Percentiles rank a stretch among this genome's conserved stretches.
Evolutionary conservation across 2,329 filamentous ascomycete genomes (phyloP).

Genomic region (Colletotrichum paranaense): DNA sequence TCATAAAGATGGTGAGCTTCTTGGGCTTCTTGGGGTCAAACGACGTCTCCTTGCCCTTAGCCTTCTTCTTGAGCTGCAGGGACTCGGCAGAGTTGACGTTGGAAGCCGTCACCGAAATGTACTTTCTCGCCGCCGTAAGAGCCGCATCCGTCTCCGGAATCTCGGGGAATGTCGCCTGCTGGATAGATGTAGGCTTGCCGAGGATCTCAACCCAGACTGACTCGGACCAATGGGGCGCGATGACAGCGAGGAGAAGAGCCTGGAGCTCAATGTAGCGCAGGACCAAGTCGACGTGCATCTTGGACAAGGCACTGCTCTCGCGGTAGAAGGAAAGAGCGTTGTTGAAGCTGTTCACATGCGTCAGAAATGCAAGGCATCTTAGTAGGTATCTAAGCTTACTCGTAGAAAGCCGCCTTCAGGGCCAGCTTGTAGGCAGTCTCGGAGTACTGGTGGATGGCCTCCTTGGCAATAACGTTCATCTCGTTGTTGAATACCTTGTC

Average conservation of each 20-base stretch:
- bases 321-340: conserved; percentile 91
- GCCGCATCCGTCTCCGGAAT: conserved; percentile 73
- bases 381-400: conserved; percentile 50
- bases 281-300: conserved; percentile 87
- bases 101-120: conserved; percentile 79
- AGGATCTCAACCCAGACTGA: conserved; percentile 95
- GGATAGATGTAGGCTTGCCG: conserved; percentile 79
- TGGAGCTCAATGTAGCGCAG: conserved; percentile 88
- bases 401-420: conserved; percentile 88
- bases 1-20: conserved; percentile 87
- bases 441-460: conserved; percentile 80
- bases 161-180: conserved; percentile 80
- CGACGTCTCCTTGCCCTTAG: conserved; percentile 86
- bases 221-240: conserved; percentile 94
- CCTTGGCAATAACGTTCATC: conserved; percentile 83
- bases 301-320: conserved; percentile 81
- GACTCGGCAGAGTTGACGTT: conserved; percentile 90
- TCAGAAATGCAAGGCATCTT: not conserved
- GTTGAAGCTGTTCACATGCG: conserved; percentile 64
- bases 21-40: conserved; percentile 95
- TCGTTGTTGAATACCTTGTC: conserved; percentile 95
- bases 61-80: conserved; percentile 85
- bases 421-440: conserved; percentile 69
- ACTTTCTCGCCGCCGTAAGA: conserved; percentile 83
- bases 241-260: conserved; percentile 81